Evolutionary conservation across 352 stramenopile genomes (phyloP).

Genomic region (Globisporangium mamillatum): DNA sequence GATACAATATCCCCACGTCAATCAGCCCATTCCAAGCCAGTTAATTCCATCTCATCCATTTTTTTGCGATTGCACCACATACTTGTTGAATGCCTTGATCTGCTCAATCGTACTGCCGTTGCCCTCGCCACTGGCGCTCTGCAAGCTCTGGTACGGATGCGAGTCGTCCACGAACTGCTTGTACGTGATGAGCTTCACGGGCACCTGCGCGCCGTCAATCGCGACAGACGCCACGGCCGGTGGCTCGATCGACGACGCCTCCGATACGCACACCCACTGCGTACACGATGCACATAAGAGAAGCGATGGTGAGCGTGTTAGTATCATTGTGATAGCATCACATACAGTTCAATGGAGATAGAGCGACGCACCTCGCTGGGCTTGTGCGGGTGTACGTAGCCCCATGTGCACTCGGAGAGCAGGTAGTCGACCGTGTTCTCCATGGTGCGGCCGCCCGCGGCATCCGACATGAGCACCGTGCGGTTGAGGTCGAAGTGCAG

Average conservation of each 20-base stretch:
- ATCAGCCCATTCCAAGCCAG: not conserved
- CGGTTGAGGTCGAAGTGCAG: conserved; percentile 90
- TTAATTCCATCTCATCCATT: not conserved
- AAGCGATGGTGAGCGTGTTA: not conserved
- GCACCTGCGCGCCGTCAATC: conserved; percentile 7
- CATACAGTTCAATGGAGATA: not conserved
- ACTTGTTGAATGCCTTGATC: conserved; percentile 77
- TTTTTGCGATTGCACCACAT: not conserved
- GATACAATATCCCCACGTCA: not conserved
- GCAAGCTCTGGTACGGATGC: conserved; percentile 64
- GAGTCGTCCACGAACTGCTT: conserved; percentile 81
- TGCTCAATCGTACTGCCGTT: conserved; percentile 34
- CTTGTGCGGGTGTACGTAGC: conserved; percentile 37
- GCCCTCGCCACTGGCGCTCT: conserved; percentile 10
- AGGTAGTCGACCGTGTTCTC: conserved; percentile 88
- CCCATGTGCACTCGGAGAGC: conserved; percentile 79
- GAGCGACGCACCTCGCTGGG: conserved; percentile 20
- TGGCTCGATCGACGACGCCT: conserved; percentile 43
- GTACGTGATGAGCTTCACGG: conserved; percentile 54
- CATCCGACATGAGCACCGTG: conserved; percentile 88
- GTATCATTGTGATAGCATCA: not conserved
- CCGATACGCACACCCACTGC: conserved; percentile 63
- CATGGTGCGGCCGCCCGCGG: conserved; percentile 83
- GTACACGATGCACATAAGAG: not conserved
- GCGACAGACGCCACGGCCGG: conserved; percentile 19